These are phyloP conservation scores for Podila horticola DNA, from an alignment of 192 early-diverging fungal genomes.

Conservation along the genomic window DNA sequence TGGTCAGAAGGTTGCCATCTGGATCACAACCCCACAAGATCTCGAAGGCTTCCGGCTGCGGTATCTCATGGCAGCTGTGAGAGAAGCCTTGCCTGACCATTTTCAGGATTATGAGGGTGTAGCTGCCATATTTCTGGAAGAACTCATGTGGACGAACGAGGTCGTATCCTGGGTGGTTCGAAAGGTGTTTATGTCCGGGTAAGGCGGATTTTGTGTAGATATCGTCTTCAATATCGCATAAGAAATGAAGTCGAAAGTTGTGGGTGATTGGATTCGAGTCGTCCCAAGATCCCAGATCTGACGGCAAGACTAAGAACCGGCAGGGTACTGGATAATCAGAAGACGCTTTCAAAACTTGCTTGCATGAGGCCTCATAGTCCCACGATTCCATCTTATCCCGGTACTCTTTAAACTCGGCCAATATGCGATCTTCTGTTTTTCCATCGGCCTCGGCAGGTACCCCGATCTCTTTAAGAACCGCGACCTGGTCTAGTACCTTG, in stretches of 20 bases:
- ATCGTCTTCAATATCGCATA: neutral
- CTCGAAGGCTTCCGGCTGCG: neutral
- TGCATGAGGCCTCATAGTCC: too few species aligned
- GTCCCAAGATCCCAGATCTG: neutral
- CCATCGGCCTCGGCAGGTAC: too few species aligned
- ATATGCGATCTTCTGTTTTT: too few species aligned
- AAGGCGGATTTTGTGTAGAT: neutral
- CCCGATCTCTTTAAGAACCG: too few species aligned
- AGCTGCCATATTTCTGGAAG: neutral
- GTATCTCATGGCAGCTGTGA: neutral
- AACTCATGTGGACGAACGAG: neutral
- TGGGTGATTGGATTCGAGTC: neutral
- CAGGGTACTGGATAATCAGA: too few species aligned
- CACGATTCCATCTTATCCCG: too few species aligned
- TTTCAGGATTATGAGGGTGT: neutral
- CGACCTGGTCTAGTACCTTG: too few species aligned
- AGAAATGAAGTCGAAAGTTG: neutral
- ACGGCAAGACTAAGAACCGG: neutral
- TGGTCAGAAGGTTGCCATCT: neutral
- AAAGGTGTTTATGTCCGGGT: neutral
- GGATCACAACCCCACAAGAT: neutral
- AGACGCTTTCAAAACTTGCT: too few species aligned
- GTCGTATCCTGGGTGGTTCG: neutral
- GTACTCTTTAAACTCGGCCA: too few species aligned
- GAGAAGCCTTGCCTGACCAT: neutral